phyloP scores from a whole-genome alignment of 331 rosid species.

The Malus hybrid region DNA sequence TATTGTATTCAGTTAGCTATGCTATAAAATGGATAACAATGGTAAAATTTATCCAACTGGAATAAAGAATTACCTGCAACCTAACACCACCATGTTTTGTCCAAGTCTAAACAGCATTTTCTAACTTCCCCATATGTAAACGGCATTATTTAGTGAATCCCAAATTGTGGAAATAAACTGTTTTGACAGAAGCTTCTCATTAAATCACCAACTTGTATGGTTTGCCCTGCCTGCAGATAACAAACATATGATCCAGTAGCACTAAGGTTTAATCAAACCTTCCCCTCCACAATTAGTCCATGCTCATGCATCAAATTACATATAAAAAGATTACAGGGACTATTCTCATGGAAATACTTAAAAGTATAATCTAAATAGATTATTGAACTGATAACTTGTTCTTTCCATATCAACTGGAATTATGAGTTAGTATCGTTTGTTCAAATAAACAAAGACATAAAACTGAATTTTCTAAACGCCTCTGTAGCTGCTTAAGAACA shows the following conservation, averaged over 20 bases:
- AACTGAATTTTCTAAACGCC: not conserved
- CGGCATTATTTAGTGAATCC: constrained; percentile 74
- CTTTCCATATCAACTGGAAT: no score
- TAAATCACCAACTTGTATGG: constrained; percentile 69
- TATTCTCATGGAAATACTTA: no score
- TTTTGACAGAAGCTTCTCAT: constrained; percentile 64
- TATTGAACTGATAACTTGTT: not conserved
- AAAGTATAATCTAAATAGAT: not conserved
- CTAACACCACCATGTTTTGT: constrained; percentile 72
- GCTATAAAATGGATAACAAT: not conserved
- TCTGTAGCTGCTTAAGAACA: not conserved
- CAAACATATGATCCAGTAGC: not conserved
- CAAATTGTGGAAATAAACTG: constrained; percentile 75
- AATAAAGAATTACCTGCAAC: constrained; percentile 56
- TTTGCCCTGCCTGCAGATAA: constrained; percentile 68
- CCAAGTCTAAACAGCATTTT: constrained; percentile 88
- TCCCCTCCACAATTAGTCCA: not conserved
- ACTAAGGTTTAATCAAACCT: no score
- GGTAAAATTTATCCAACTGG: not conserved
- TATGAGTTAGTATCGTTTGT: not conserved
- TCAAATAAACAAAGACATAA: not conserved
- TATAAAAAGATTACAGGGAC: no score
- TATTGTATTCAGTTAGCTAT: no score
- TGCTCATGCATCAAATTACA: no score
- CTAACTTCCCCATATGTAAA: constrained; percentile 80